Base-by-base conservation (phyloP, 192 early-diverging fungal genomes). In the Dissophora ornata region DNA sequence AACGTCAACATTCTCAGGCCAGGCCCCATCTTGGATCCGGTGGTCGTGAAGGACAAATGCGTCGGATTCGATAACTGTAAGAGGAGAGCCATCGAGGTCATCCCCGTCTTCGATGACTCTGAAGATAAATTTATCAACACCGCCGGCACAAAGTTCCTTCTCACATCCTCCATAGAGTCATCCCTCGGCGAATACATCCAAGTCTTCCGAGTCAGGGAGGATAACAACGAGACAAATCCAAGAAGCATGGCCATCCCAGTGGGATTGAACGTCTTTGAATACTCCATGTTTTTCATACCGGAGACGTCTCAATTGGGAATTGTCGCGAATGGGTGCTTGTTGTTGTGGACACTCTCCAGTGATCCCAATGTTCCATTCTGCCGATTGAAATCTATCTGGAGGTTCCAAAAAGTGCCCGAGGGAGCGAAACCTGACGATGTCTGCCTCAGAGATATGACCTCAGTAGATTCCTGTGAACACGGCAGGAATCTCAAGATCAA, bases 271-370 rank as follows among this genome's bases (percentile, higher is more conserved):
- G 3, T 40, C 0, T 10, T 29, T 22, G 3, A 0, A 0, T 26
- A 41, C 19, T 19, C 9, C 12, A 36, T 21, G 4, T 30, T 47
- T 28, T 59, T 42, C 19, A 1, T 59, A 1, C 29, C 57, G 1
- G 7, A 9, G 48, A 22, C 61, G 2, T 63, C 61, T 15, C 46
- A 63, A 25, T 49, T 63, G 21, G 24, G 33, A 18, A 5, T 63
- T 8, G 25, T 63, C n/a, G 25, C 50, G 5, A 33, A 40, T 2
- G 33, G 24, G 3, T 63, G 52, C 28, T 18, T 63, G 9, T 34
- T 41, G 16, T 12, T 53, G 29, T 63, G 61, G 61, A 19, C 1
- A 4, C 61, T 63, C 16, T 52, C 49, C n/a, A n/a, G n/a, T n/a
- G n/a, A n/a, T n/a, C n/a, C n/a, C n/a, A n/a, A n/a, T n/a, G n/a